Conservation (phyloP, 2,329 filamentous ascomycete genomes). For the Alternaria dauci region DNA sequence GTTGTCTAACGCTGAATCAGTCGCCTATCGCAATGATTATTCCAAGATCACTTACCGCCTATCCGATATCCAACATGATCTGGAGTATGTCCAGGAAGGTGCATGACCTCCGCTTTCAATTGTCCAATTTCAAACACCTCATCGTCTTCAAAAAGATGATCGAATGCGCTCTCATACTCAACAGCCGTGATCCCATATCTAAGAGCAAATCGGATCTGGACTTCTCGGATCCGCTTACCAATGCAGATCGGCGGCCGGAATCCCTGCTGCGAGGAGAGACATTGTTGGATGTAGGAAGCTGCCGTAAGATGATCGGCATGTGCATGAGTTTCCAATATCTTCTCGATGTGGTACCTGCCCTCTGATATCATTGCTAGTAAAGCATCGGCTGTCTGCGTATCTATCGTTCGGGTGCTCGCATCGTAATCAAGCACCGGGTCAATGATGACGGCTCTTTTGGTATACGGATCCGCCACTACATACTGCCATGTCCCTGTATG, state of each 20-base stretch:
- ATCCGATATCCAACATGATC: slow-evolving; percentile 68
- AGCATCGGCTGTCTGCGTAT: slow-evolving; percentile 62
- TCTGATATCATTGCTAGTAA: slow-evolving; percentile 58
- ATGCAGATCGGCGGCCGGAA: slow-evolving; percentile 61
- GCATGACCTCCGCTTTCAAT: slow-evolving; percentile 57
- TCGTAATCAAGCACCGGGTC: slow-evolving; percentile 70
- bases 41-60: slow-evolving; percentile 41
- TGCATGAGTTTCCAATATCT: slow-evolving; percentile 69
- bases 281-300: slow-evolving; percentile 64
- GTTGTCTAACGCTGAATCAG: slow-evolving; percentile 32
- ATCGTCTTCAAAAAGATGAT: slow-evolving; percentile 63
- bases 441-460: slow-evolving; percentile 63
- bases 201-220: slow-evolving; percentile 61
- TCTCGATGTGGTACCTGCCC: slow-evolving; percentile 59
- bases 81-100: slow-evolving; percentile 68
- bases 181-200: slow-evolving; percentile 57
- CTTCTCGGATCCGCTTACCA: slow-evolving; percentile 61
- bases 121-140: slow-evolving; percentile 62
- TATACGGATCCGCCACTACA: slow-evolving; percentile 63
- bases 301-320: slow-evolving; percentile 70
- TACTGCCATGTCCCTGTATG: slow-evolving; percentile 67
- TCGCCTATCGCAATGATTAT: neutral
- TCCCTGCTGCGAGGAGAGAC: slow-evolving; percentile 46
- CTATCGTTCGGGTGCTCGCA: slow-evolving; percentile 54
- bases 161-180: slow-evolving; percentile 61